Evolutionary conservation across 2,329 filamentous ascomycete genomes (phyloP).

Genomic region (Diaporthe citrichinensis): DNA sequence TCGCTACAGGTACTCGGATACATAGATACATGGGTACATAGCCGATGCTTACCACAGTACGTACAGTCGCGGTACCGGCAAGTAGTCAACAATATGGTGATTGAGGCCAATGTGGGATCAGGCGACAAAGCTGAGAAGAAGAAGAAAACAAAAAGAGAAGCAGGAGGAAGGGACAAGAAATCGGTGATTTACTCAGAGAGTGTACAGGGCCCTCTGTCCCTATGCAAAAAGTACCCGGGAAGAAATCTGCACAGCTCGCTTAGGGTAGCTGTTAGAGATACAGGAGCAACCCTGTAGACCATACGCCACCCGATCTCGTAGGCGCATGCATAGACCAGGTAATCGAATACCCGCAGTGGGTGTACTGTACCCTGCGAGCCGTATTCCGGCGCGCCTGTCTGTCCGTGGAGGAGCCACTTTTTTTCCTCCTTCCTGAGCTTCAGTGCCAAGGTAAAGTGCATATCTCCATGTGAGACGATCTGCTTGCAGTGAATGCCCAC

Average conservation of each 20-base stretch:
- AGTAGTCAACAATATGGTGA: too few relatives aligned
- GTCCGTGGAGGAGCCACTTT: neutral
- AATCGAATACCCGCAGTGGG: neutral
- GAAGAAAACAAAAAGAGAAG: neutral
- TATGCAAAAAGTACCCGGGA: neutral
- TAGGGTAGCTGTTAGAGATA: neutral
- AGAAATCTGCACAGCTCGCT: neutral
- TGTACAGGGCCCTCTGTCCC: neutral
- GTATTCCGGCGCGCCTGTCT: neutral
- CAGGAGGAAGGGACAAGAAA: neutral
- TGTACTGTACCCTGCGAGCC: neutral
- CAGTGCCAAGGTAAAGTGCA: neutral
- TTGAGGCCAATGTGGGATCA: neutral
- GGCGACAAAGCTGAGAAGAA: neutral
- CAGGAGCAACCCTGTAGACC: slow-evolving; percentile 8
- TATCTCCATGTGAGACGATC: slow-evolving; percentile 6
- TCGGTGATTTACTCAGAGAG: neutral
- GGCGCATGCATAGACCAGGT: neutral
- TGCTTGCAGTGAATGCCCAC: neutral
- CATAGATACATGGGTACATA: neutral
- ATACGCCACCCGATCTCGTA: neutral
- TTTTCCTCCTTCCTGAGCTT: neutral
- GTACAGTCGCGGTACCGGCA: neutral
- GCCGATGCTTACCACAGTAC: neutral
- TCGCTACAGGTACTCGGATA: neutral